Conservation (phyloP, 2,329 filamentous ascomycete species). For the Fusarium sp. region DNA sequence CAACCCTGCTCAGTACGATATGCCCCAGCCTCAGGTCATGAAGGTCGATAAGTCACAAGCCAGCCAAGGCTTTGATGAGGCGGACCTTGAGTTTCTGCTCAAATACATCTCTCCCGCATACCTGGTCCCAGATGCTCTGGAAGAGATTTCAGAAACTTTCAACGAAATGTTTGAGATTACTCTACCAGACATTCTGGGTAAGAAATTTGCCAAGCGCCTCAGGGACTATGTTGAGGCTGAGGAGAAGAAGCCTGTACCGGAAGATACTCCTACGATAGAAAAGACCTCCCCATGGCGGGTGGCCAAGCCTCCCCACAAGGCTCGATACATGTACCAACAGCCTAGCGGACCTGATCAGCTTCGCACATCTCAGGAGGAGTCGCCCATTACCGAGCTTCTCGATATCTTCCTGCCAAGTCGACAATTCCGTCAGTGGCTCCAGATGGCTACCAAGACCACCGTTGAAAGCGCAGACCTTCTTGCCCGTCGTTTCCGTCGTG, state of each 20-base stretch:
- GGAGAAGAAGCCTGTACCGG: conserved; percentile 63
- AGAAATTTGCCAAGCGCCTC: conserved; percentile 81
- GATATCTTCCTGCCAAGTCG: conserved; percentile 85
- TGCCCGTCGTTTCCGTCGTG: conserved; percentile 87
- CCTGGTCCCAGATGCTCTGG: conserved; percentile 89
- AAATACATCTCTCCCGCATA: conserved; percentile 92
- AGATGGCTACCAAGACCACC: conserved; percentile 80
- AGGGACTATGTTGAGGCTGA: conserved; percentile 75
- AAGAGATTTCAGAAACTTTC: conserved; percentile 84
- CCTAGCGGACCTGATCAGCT: conserved; percentile 55
- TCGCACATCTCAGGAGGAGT: conserved; percentile 56
- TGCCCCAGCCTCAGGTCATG: conserved; percentile 73
- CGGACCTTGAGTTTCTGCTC: conserved; percentile 88
- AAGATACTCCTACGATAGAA: conserved; percentile 67
- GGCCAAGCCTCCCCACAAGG: conserved; percentile 92
- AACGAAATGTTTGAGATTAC: conserved; percentile 85
- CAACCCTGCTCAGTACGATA: conserved; percentile 89
- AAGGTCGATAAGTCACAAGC: conserved; percentile 54
- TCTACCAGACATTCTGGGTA: conserved; percentile 80
- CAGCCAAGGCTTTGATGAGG: conserved; percentile 74
- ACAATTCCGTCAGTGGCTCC: conserved; percentile 91
- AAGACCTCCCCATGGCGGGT: conserved; percentile 75
- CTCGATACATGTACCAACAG: conserved; percentile 88
- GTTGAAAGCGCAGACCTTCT: conserved; percentile 81
- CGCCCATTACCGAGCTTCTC: conserved; percentile 80